Base-by-base conservation (phyloP, 2,329 filamentous ascomycete genomes). In the Aphanocladium album region DNA sequence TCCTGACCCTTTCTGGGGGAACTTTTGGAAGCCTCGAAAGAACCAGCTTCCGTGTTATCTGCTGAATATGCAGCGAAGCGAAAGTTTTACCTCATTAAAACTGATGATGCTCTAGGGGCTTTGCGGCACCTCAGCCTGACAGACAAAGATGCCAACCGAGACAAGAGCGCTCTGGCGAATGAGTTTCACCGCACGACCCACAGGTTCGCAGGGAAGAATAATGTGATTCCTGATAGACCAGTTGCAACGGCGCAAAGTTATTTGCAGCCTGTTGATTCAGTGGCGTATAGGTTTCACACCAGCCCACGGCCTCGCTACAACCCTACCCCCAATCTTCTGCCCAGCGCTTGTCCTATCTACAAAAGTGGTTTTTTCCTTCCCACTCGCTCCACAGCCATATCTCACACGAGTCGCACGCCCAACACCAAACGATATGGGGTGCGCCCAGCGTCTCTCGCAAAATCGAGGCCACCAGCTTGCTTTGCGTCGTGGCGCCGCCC, bases 21-120 rank as follows among this genome's bases (percentile, higher is more conserved):
- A 59, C 57, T 59, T 59, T 59, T 59, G 57, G 57, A 59, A 59
- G 49, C 37, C 47, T 52, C 57, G 6, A 14, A n/a, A 3, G 25
- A 46, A 45, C n/a, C 33, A 59, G 47, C 5, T 30, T 5, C 30
- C 12, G 35, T 14, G 27, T n/a, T 23, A 3, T 35, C 37, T 39
- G 17, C 35, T 16, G 23, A 9, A 41, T 25, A 41, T 9, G 35
- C 25, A 23, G 23, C 5, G 16, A 21, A 33, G n/a, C 12, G 14
- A 43, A 43, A 12, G 6, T 23, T 33, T 59, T 59, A 59, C 47
- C 57, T 59, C 47, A 59, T 52, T 35, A 14, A 59, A 59, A 59
- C 47, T 23, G 47, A 16, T 2, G n/a, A 49, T 5, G 23, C 41
- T 23, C 25, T 19, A 21, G 46, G 12, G 25, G 37, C 7, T 49